Base-by-base conservation (phyloP, 768 basidiomycete genomes). In the Trametes gibbosa region DNA sequence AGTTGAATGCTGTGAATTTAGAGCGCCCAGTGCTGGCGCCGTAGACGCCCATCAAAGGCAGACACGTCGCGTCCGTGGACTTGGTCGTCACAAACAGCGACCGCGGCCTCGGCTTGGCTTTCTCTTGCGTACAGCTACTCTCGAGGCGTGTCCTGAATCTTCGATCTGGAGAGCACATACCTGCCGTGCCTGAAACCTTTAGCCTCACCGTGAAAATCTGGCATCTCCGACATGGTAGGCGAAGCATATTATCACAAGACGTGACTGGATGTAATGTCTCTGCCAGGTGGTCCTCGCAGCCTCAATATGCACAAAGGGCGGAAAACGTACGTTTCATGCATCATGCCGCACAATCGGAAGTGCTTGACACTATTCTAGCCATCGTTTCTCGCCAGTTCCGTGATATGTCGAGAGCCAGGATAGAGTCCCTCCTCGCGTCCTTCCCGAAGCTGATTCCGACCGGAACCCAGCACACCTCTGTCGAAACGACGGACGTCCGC, bases 381-480 rank as follows among this genome's bases (percentile, higher is more conserved):
- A 89, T 99, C 21, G 85, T 98, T 63, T 98, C 95, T 62, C 90
- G 97, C 62, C 95, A 98, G 69, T 98, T 98, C 71, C 84, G 93
- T 62, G 92, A 92, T 65, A 90, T 99, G 84, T 84, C 93, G 19
- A 84, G 92, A 55, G 85, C 93, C 0, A 83, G 96, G 54, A 94
- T 99, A 67, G 96, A 98, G 74, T 92, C 93, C 43, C 87, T 99
- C 32, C 86, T 99, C 42, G 89, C 96, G 9, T 95, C 95, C 2
- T 99, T 98, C 80, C 94, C 95, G 2, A 98, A 97, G 73, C 85
- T 98, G 66, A 97, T 99, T 64, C 95, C 95, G 3, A 84, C 90
- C 53, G 92, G 92, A 69, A 92, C 88, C 24, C 95, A 97, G 73
- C 95, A 98, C 72, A 97, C 95, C 3, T 92, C 93, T n/a, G 90